Conservation (phyloP, 257 asterid genomes). For the Henckelia pumila region DNA sequence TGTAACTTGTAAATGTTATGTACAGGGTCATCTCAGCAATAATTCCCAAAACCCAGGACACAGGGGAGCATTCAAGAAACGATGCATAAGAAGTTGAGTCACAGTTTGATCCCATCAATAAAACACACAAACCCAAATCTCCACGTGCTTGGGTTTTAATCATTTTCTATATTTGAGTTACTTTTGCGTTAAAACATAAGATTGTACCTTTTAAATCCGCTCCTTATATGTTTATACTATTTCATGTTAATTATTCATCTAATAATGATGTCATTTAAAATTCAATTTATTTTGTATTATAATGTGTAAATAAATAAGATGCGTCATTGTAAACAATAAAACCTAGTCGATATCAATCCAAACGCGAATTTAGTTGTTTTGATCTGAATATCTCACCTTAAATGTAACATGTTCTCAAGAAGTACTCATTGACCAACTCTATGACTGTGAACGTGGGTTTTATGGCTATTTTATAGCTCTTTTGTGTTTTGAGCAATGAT, state of each 20-base stretch:
- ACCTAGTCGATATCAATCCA: no score
- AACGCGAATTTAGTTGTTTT: no score
- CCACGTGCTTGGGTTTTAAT: conserved; percentile 16
- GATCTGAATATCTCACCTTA: no score
- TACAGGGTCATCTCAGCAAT: conserved; percentile 29
- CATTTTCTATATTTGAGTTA: no score
- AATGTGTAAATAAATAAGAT: no score
- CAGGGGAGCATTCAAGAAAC: conserved; percentile 19
- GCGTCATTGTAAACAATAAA: no score
- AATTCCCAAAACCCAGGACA: conserved; percentile 40
- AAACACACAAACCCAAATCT: conserved; percentile 37
- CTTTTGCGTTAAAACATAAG: no score
- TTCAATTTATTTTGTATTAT: no score
- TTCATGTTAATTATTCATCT: no score
- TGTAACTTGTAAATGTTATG: not conserved
- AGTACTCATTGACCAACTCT: not conserved
- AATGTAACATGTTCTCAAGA: not conserved
- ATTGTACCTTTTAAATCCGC: no score
- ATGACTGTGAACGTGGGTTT: not conserved
- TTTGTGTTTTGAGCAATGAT: not conserved
- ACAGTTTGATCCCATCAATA: conserved; percentile 13
- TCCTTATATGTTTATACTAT: no score
- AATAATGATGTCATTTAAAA: no score
- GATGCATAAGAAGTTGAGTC: conserved; percentile 23
- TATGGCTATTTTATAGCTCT: not conserved